Evolutionary conservation across 2,329 filamentous ascomycete genomes (phyloP), one percentile per base, ranked within the genome.

Genomic region (Aspergillus amoenus): DNA sequence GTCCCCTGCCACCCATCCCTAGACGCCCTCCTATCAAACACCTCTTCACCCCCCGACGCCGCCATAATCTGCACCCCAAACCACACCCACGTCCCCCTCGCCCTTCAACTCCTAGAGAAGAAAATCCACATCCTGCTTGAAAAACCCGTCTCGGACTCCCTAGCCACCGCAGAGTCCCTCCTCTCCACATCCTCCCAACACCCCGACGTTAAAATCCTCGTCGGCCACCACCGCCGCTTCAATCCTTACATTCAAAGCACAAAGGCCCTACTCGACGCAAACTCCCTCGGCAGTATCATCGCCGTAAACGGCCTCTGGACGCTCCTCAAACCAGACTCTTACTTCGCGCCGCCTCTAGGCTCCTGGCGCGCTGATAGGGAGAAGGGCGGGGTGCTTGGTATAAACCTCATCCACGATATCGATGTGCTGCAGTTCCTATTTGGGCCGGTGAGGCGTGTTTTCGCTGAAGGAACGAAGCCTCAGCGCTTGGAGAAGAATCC

Each of bases 401-500:
- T 85, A 58, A 87, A 86, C 63, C 70, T 86, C 43, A 78, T 86
- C n/a, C 84, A 87, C 63, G 84, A 87, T 49, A 72, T 86, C 40
- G 84, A 86, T 58, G 70, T 85, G 0, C 70, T 87, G 17, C 83
- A 85, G 46, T 79, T 81, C 66, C 70, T 86, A 1, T 77, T 86
- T 24, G 82, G 83, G 0, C 78, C 81, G 0, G 81, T 87, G 24
- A 65, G 66, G 0, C 72, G 79, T 0, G 79, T 86, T 0, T 78
- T 81, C 34, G 83, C 81, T 0, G 80, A 86, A 61, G 70, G 74
- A 49, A 79, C 75, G 0, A 47, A 66, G 0, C 76, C 79, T 0
- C 77, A 78, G 34, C 74, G 84, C 1, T 70, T 72, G 3, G 9
- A 3, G 2, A 5, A 17, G 0, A 40, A 45, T 4, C 63, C 64